A percentile compares a stretch with the other conserved stretches of the same genome.
Evolutionary conservation across 208 protist genomes (phyloP).

Genomic region (Phytomonas francai): DNA sequence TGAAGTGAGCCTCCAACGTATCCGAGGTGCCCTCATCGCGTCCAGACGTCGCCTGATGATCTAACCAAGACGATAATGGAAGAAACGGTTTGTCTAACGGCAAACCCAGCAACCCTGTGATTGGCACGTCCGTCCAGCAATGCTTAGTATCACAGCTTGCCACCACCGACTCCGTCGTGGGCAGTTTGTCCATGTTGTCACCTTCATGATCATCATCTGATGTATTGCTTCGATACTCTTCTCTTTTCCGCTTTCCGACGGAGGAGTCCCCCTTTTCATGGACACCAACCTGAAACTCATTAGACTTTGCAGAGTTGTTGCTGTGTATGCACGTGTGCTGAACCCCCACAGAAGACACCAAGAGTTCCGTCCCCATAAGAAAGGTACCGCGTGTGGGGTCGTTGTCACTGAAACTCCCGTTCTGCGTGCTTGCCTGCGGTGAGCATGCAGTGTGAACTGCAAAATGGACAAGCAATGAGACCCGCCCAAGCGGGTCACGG

Average conservation of each 20-base stretch:
- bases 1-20: conserved; percentile 13
- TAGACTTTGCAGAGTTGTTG: background rate
- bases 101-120: conserved; percentile 54
- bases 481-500: conserved; percentile 81
- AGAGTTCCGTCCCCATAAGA: conserved; percentile 13
- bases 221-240: background rate
- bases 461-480: conserved; percentile 68
- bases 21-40: background rate
- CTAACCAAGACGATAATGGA: background rate
- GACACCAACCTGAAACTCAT: background rate
- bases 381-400: background rate
- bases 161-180: background rate
- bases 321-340: conserved; percentile 22
- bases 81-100: conserved; percentile 29
- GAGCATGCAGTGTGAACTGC: background rate
- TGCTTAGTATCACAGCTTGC: background rate
- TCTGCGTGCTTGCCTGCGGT: background rate
- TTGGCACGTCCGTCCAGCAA: conserved; percentile 66
- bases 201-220: conserved; percentile 21
- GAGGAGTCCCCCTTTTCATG: background rate
- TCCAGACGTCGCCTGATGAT: background rate
- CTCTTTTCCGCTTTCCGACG: background rate
- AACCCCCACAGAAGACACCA: conserved; percentile 64
- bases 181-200: background rate
- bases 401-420: background rate